Base-by-base conservation (phyloP, 1,139 yeast species). In the Lodderomyces jiufengensis region DNA sequence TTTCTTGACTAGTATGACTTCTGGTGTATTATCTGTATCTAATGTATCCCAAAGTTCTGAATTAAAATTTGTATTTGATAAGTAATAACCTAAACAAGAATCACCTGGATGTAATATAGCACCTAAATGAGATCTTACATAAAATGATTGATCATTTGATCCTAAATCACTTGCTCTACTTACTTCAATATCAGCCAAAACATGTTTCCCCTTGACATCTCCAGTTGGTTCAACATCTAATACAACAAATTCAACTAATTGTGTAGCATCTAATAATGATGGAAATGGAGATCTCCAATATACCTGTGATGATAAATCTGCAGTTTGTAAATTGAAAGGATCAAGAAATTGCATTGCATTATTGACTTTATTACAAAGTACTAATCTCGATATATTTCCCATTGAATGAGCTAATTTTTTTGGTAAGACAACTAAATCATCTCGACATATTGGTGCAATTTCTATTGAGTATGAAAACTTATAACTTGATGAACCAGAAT, bases 371-470 rank as follows among this genome's bases (percentile, higher is more conserved):
- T 86, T 78, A 66, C 98, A 92, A 39, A 94, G 60, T 4, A 87
- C 97, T 42, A 90, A 66, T 54, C 86, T 83, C 20, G 90, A 66
- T 40, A 92, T 84, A 56, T 84, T 84, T 44, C 97, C 95, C 66
- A 88, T 59, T 10, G 87, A 76, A 47, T 80, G 78, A 3, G 99
- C 98, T 45, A 92, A 61, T 49, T 80, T 80, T 52, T 79, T 77
- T 22, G 98, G 98, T 45, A 94, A 70, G 31, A 90, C 84, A 23
- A 94, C 95, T 49, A 94, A 73, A 56, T 94, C 98, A 57, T 92
- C 99, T 59, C 95, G 83, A 74, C 98, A 94, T 33, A 94, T 80
- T n/a, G 98, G 98, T 2, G 87, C 95, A 48, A 92, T 80, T 63
- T 92, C 99, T 28, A 90, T 86, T 11, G 97, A 88, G 55, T 73